Evolutionary conservation across 106 monocot species (phyloP), one percentile per base, ranked within the genome.

Genomic region (Acorus gramineus): DNA sequence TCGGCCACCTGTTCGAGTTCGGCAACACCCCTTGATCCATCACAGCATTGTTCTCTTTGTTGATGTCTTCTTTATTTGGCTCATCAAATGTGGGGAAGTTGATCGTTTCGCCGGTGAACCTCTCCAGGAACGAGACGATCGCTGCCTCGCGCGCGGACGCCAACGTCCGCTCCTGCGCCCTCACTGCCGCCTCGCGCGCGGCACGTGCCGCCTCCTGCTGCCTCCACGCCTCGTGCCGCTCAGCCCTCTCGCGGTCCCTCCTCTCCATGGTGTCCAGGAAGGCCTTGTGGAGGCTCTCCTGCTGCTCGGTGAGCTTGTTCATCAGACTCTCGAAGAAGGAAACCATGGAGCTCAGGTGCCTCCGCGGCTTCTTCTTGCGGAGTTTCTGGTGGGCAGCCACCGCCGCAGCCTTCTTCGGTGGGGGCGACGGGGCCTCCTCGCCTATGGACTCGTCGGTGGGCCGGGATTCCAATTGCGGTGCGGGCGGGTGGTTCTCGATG

Each of bases 91-190:
- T 8, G 0, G 94, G 85, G n/a, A 89, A 80, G 44, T 73, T 65
- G 6, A 96, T 48, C 65, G 59, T 77, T 66, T 96, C 86, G 5
- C 90, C 90, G 70, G 82, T 85, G 62, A 96, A 69, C 42, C 84
- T 84, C 67, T 96, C 89, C 2, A 96, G 65, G 79, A 96, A 91
- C 10, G 85, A 68, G 67, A 96, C 50, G 49, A 96, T 81, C 64
- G 90, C 82, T 2, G 87, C 64, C 59, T 96, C 95, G 0, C 90
- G 72, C 13, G 85, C 44, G 11, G 84, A 67, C 8, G 90, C 78
- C 9, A 87, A 53, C 0, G 72, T 74, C 8, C 78, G 78, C 45
- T 96, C 85, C 12, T 85, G 84, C 7, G 90, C 73, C 11, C 81
- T 64, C 1, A 77, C 67, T 46, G 75, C 78, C 2, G 81, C 77